phyloP scores from a whole-genome alignment of 1,284 basidiomycete species.

The Sanghuangporus baumii region DNA sequence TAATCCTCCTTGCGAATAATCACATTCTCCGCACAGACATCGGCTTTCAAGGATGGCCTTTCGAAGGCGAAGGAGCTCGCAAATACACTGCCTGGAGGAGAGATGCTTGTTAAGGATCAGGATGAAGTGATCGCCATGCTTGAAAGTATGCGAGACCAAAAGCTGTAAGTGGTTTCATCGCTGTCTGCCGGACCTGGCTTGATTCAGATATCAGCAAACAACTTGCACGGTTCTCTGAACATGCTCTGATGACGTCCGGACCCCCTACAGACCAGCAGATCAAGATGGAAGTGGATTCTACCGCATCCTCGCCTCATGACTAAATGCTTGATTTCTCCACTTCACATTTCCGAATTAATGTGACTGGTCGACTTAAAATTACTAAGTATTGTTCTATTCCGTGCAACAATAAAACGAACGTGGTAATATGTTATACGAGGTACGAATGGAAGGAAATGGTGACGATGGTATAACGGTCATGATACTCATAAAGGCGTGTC shows the following conservation, averaged over 20 bases:
- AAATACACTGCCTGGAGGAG: conserved; percentile 53
- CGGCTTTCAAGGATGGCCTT: conserved; percentile 54
- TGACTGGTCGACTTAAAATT: not conserved
- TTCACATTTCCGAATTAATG: not conserved
- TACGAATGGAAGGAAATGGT: not conserved
- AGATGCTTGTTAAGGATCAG: conserved; percentile 57
- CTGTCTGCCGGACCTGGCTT: not conserved
- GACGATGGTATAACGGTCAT: conserved; percentile 7
- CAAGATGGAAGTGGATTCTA: conserved; percentile 49
- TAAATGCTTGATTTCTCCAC: not conserved
- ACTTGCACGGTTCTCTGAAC: conserved; percentile 35
- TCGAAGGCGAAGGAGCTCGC: conserved; percentile 53
- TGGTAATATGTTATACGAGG: not conserved
- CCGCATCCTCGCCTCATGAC: conserved; percentile 39
- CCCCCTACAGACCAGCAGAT: conserved; percentile 12
- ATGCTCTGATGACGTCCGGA: conserved; percentile 24
- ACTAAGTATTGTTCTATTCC: conserved; percentile 1
- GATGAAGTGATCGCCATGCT: conserved; percentile 61
- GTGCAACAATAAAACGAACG: not conserved
- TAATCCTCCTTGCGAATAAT: not conserved
- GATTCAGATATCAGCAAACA: conserved; percentile 29
- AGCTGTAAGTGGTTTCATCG: conserved; percentile 36
- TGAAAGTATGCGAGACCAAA: conserved; percentile 49
- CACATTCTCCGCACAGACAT: conserved; percentile 40
- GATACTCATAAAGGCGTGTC: not conserved